Evolutionary conservation across 2,329 filamentous ascomycete species (phyloP), one percentile per base, ranked within the genome.

Genomic region (Alternaria alternata): DNA sequence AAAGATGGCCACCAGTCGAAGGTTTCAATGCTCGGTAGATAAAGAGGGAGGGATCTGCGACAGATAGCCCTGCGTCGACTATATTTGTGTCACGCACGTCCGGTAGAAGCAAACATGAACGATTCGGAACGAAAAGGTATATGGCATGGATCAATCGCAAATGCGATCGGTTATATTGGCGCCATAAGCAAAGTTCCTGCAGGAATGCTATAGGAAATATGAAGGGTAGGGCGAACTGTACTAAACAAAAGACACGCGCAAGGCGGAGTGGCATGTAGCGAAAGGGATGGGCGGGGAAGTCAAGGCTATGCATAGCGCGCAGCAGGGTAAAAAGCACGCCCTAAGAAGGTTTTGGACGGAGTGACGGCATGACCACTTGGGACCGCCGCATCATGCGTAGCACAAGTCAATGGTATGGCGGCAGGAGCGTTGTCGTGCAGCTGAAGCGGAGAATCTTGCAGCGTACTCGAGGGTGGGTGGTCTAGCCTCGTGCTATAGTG

Each of bases 401-500:
- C 56, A 72, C 73, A 61, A 64, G 59, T 63, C 62, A 60, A 63
- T 62, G 61, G 62, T 51, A 68, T 48, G 44, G 56, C 59, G 59
- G 61, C 51, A 64, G 64, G 59, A 59, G 61, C 60, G 62, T 60
- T 69, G 71, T 68, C 61, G 64, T 62, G 64, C 67, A 58, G 64
- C 65, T 63, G 64, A 70, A 61, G 62, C 61, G 53, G 54, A 57
- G 59, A 62, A 28, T 54, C 62, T 46, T 42, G 55, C 20, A 54
- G 38, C 48, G 59, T 59, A 54, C 60, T 65, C 28, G 46, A 62
- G 54, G 63, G 57, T 60, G 59, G 59, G 24, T 36, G 54, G 59
- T 59, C 55, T 69, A 66, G 67, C 57, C 59, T 49, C 61, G 67
- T 62, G 52, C 53, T 47, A 34, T 64, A 51, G 61, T 68, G 68